These are phyloP conservation scores for Hippophae gyantsensis DNA, from an alignment of 306 rosid species.

Conservation along the genomic window DNA sequence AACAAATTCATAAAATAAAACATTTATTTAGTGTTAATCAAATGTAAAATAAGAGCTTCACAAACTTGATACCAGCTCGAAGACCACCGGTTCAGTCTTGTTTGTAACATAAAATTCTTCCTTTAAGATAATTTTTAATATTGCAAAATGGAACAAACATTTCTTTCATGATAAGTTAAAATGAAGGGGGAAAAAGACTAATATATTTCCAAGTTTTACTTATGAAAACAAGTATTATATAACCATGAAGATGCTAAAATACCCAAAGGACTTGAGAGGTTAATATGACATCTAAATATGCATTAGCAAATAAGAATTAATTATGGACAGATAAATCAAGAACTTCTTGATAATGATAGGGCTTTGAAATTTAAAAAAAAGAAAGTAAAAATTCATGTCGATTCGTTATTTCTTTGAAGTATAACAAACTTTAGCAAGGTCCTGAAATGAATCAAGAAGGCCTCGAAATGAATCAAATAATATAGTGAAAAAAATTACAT, in stretches of 20 bases:
- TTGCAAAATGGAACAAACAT: constrained; percentile 90
- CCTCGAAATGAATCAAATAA: background rate
- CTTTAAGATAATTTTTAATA: constrained; percentile 75
- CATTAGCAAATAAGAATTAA: constrained; percentile 21
- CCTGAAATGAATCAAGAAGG: constrained; percentile 27
- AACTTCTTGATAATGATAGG: constrained; percentile 29
- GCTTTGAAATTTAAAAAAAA: constrained; percentile 16
- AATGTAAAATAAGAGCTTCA: background rate
- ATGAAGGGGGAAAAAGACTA: constrained; percentile 9
- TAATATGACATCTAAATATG: constrained; percentile 26
- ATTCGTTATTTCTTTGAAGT: constrained; percentile 21
- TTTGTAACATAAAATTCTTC: constrained; percentile 72
- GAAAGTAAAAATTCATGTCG: constrained; percentile 23
- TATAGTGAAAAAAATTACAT: constrained; percentile 49
- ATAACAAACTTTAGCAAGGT: constrained; percentile 21
- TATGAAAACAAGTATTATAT: constrained; percentile 17
- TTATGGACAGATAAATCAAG: constrained; percentile 35
- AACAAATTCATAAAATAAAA: constrained; percentile 2
- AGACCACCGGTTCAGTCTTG: constrained; percentile 91
- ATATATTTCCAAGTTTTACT: background rate
- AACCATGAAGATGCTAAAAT: constrained; percentile 23
- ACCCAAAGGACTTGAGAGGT: constrained; percentile 45
- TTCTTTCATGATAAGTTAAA: constrained; percentile 59
- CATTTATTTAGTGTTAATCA: background rate
- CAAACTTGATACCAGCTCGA: constrained; percentile 69